Evolutionary conservation across 306 rosid genomes (phyloP).

Genomic region (Malus domestica): DNA sequence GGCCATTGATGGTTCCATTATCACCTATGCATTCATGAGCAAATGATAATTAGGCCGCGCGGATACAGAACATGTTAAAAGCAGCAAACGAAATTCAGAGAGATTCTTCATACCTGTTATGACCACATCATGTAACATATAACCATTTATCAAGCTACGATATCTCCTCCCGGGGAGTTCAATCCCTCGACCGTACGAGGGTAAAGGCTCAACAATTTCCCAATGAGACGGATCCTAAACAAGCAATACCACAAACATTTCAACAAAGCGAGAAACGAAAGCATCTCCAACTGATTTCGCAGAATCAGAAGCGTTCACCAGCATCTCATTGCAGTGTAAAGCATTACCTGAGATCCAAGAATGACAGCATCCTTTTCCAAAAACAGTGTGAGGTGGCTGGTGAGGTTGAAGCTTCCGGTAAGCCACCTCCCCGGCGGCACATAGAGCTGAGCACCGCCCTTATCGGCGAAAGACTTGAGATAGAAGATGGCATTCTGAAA

Average conservation of each 20-base stretch:
- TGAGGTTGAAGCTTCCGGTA: constrained; percentile 86
- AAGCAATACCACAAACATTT: constrained; percentile 10
- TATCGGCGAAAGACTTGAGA: constrained; percentile 93
- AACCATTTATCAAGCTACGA: constrained; percentile 81
- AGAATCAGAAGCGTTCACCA: background rate
- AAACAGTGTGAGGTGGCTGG: constrained; percentile 93
- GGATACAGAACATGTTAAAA: background rate
- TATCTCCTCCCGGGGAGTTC: constrained; percentile 84
- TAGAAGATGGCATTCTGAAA: constrained; percentile 95
- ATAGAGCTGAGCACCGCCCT: constrained; percentile 97
- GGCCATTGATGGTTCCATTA: constrained; percentile 86
- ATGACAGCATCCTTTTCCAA: constrained; percentile 84
- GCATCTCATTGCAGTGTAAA: constrained; percentile 2
- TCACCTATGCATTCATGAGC: constrained; percentile 49
- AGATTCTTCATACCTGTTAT: constrained; percentile 57
- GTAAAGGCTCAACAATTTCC: constrained; percentile 75
- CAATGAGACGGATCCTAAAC: constrained; percentile 73
- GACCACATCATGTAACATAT: constrained; percentile 74
- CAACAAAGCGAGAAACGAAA: background rate
- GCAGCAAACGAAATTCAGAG: background rate
- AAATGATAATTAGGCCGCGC: constrained; percentile 3
- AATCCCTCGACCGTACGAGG: constrained; percentile 87
- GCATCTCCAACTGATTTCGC: background rate
- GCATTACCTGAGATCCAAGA: constrained; percentile 89
- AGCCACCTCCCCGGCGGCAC: constrained; percentile 94